Evolutionary conservation across 192 early-diverging fungal genomes (phyloP).

Genomic region (Gonapodya prolifera): DNA sequence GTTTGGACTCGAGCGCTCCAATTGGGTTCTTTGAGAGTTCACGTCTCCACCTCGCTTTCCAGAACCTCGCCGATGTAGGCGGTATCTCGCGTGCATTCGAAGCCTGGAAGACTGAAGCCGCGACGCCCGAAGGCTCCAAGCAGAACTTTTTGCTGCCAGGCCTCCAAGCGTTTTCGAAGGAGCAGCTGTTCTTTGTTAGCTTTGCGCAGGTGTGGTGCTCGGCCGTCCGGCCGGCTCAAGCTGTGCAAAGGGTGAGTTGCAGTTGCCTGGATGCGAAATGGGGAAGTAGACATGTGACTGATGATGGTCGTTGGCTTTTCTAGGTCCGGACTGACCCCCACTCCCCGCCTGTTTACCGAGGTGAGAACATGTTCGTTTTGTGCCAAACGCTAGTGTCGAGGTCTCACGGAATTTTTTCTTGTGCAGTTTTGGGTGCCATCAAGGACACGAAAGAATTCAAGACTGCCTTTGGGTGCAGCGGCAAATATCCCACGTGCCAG

Average conservation of each 20-base stretch:
- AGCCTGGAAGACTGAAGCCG: background rate
- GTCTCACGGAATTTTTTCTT: too few species aligned
- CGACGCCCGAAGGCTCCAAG: background rate
- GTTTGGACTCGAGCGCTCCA: background rate
- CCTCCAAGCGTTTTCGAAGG: conserved; percentile 31
- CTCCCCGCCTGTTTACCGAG: too few species aligned
- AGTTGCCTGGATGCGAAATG: too few species aligned
- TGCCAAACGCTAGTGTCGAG: too few species aligned
- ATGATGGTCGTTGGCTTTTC: too few species aligned
- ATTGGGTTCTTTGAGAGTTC: background rate
- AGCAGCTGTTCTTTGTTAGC: conserved; percentile 54
- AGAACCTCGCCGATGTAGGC: conserved; percentile 61
- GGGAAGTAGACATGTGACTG: too few species aligned
- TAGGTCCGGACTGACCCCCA: too few species aligned
- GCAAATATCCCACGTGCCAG: too few species aligned
- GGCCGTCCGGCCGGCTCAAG: conserved; percentile 17
- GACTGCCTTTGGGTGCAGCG: too few species aligned
- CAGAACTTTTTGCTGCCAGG: conserved; percentile 32
- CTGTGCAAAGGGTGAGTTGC: conserved; percentile 6
- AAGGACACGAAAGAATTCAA: too few species aligned
- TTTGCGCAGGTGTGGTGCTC: conserved; percentile 60
- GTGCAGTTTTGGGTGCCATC: too few species aligned
- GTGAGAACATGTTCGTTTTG: too few species aligned
- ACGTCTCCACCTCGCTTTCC: conserved; percentile 28
- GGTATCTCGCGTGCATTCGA: conserved; percentile 22